A percentile compares a stretch with the other conserved stretches of the same genome.
Conservation (phyloP, 1,284 basidiomycete species). For the Exobasidium rhododendri region DNA sequence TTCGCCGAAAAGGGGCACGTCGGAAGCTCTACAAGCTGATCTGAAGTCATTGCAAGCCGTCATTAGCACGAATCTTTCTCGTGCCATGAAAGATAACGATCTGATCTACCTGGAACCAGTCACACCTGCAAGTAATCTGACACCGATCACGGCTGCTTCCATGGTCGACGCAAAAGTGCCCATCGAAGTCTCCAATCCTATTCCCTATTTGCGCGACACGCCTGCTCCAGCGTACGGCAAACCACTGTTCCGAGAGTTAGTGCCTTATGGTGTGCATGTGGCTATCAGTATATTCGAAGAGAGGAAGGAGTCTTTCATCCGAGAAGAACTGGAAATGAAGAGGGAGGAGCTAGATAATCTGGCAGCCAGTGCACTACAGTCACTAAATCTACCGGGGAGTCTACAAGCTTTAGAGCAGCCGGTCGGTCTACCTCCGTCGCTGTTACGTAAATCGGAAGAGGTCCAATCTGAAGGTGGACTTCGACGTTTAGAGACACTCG, state of each 20-base stretch:
- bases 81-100: slow-evolving; percentile 84
- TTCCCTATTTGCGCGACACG: slow-evolving; percentile 35
- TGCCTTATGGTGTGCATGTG: slow-evolving; percentile 81
- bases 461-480: slow-evolving; percentile 75
- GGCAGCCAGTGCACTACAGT: slow-evolving; percentile 64
- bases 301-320: slow-evolving; percentile 67
- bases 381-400: slow-evolving; percentile 76
- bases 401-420: slow-evolving; percentile 84
- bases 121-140: slow-evolving; percentile 69
- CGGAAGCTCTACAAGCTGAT: slow-evolving; percentile 53
- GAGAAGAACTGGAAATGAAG: slow-evolving; percentile 66
- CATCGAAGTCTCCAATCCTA: slow-evolving; percentile 59
- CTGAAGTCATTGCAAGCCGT: slow-evolving; percentile 68
- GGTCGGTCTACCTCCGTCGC: slow-evolving; percentile 79
- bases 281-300: slow-evolving; percentile 89
- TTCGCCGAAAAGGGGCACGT: slow-evolving; percentile 64
- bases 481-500: slow-evolving; percentile 67
- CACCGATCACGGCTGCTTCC: slow-evolving; percentile 65
- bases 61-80: slow-evolving; percentile 59
- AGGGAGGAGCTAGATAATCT: slow-evolving; percentile 11
- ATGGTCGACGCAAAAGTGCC: slow-evolving; percentile 70
- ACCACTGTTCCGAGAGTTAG: slow-evolving; percentile 70
- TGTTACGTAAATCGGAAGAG: slow-evolving; percentile 81
- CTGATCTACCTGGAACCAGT: slow-evolving; percentile 90
- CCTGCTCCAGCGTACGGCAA: slow-evolving; percentile 55